These are phyloP conservation scores for Fusarium foetens DNA, from an alignment of 2,329 filamentous ascomycete genomes.

Conservation along the genomic window DNA sequence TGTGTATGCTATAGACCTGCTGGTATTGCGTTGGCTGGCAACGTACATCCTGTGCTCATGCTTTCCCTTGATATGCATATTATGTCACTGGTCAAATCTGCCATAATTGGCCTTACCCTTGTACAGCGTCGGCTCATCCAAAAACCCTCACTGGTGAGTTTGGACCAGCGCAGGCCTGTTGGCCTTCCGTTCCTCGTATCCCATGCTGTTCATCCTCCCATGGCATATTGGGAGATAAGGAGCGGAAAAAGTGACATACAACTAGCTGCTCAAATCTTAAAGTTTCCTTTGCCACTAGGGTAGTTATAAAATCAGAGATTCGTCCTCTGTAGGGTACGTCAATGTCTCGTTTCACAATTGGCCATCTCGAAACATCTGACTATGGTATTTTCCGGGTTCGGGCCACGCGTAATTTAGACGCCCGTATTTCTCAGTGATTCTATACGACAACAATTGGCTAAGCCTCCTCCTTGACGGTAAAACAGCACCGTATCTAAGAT, in stretches of 20 bases:
- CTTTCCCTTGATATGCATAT: no score
- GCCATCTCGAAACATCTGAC: not conserved
- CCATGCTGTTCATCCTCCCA: not conserved
- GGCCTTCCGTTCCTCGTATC: no score
- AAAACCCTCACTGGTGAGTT: no score
- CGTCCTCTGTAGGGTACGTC: not conserved
- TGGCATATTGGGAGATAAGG: accelerated
- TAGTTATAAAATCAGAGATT: not conserved
- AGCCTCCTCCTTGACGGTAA: not conserved
- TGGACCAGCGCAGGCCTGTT: no score
- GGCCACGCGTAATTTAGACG: not conserved
- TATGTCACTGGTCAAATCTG: no score
- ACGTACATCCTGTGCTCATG: no score
- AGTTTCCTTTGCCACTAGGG: accelerated
- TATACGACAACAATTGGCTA: not conserved
- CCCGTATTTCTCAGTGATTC: not conserved
- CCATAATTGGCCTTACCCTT: no score
- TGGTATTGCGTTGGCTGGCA: no score
- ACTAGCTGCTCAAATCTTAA: not conserved
- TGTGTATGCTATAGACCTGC: not conserved
- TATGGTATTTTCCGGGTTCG: not conserved
- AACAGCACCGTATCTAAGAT: not conserved
- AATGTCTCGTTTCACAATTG: not conserved
- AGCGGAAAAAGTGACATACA: not conserved
- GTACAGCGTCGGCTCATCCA: no score